phyloP scores from a whole-genome alignment of 371 early-diverging fungal genomes.

The Amoeboaphelidium protococcarum region DNA sequence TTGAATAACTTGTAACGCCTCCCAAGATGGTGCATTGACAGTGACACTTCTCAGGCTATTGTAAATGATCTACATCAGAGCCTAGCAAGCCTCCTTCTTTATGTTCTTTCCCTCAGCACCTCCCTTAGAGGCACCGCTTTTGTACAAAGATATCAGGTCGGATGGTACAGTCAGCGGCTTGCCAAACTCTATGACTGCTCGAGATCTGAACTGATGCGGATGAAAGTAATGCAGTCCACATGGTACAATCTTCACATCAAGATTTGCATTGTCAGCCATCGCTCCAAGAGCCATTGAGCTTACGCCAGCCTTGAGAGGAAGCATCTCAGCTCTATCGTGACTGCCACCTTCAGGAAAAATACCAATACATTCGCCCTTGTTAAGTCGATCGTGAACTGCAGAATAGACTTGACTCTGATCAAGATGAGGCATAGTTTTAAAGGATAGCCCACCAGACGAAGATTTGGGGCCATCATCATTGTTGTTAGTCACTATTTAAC shows the following conservation, averaged over 20 bases:
- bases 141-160: constrained; percentile 48
- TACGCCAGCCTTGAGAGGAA: constrained; percentile 73
- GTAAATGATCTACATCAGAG: constrained; percentile 40
- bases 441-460: constrained; percentile 8
- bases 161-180: constrained; percentile 44
- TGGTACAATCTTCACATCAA: constrained; percentile 80
- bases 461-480: too few relatives aligned
- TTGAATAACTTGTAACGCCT: constrained; percentile 68
- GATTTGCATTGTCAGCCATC: constrained; percentile 38
- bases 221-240: constrained; percentile 82
- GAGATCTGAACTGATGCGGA: constrained; percentile 68
- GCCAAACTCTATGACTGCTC: constrained; percentile 87
- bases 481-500: not conserved
- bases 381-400: constrained; percentile 43
- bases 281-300: constrained; percentile 81
- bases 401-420: constrained; percentile 63
- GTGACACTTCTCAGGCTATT: constrained; percentile 58
- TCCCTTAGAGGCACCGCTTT: too few relatives aligned
- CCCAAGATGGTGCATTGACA: constrained; percentile 73
- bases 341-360: constrained; percentile 93
- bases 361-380: constrained; percentile 52
- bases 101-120: too few relatives aligned
- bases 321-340: constrained; percentile 78
- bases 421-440: constrained; percentile 50
- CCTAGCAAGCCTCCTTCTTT: constrained; percentile 51